Evolutionary conservation across 768 basidiomycete genomes (phyloP), one percentile per base, ranked within the genome.

Genomic region (Mycena amicta): DNA sequence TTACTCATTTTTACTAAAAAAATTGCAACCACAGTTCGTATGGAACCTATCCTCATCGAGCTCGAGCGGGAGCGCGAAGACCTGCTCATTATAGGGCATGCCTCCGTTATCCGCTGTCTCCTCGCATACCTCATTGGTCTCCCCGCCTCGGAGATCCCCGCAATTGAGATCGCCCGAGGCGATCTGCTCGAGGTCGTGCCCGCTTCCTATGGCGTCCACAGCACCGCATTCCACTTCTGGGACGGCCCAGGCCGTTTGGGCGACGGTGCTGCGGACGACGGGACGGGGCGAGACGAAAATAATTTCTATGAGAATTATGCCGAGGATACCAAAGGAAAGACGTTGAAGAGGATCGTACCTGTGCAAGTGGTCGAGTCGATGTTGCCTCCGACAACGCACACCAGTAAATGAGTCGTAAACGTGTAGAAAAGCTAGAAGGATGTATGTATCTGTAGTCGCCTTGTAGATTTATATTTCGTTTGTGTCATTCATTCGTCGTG

Each of bases 31-130:
- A n/a, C 67, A 95, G 95, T 97, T 53, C 93, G 95, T 40, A 76
- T 98, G n/a, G 95, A 98, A 69, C 93, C 93, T 0, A 83, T 89
- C 28, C 82, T 98, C 29, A 87, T 98, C 69, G 97, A 99, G 72
- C 80, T 98, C 18, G 97, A 98, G 74, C 84, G 95, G 53, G 90
- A 94, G 72, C 87, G 90, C 67, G 93, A 97, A 67, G 97, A 98
- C 74, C 77, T 99, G 4, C 80, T 99, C 37, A 98, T 99, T 72
- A 93, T 98, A 65, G 95, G 94, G 1, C 95, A 98, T 70, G 93
- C 95, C 16, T 96, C 94, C 39, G 97, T 98, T 70, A 97, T 98
- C 67, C 88, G 97, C 18, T 99, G 97, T 75, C 80, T 99, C 57
- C 83, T 98, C 45, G 89, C 95, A 2, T 94, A 94, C 72, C 87